Percentiles rank a stretch among this genome's conserved stretches.
Evolutionary conservation across 2,329 filamentous ascomycete species (phyloP).

Genomic region (Monosporascus sp.): DNA sequence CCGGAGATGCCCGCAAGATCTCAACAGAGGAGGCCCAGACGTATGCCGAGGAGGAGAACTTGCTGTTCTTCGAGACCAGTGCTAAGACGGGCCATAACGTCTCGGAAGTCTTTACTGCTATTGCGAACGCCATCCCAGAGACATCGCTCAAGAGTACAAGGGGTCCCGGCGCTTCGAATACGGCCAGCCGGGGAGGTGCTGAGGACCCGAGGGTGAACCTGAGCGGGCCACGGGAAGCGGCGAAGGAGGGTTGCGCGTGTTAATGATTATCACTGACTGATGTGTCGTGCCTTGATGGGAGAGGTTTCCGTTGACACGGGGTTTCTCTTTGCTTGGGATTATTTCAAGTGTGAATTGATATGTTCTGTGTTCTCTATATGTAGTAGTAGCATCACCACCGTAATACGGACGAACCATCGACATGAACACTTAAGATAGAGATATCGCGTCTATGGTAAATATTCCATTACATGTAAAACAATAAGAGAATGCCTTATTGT

Average conservation of each 20-base stretch:
- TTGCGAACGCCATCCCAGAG: conserved; percentile 96
- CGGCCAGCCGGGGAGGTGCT: conserved; percentile 51
- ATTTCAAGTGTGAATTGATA: not conserved
- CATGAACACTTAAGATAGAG: no score
- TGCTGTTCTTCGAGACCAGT: conserved; percentile 97
- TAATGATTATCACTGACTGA: conserved; percentile 33
- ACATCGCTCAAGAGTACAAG: conserved; percentile 87
- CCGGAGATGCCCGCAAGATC: conserved; percentile 77
- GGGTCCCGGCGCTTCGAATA: conserved; percentile 57
- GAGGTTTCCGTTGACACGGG: not conserved
- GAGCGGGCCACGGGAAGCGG: conserved; percentile 65
- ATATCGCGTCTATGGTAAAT: no score
- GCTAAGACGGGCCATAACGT: conserved; percentile 96
- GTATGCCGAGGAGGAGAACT: conserved; percentile 89
- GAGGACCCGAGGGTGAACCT: conserved; percentile 79
- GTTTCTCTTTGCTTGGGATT: not conserved
- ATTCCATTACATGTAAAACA: no score
- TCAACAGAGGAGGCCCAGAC: conserved; percentile 84
- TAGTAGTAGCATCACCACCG: no score
- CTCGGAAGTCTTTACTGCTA: conserved; percentile 92
- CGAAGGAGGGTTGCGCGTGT: conserved; percentile 90
- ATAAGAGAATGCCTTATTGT: no score
- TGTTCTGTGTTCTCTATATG: no score
- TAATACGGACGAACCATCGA: no score
- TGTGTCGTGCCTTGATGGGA: not conserved